phyloP scores from a whole-genome alignment of 2,329 filamentous ascomycete species.

The Diaporthe destruens region DNA sequence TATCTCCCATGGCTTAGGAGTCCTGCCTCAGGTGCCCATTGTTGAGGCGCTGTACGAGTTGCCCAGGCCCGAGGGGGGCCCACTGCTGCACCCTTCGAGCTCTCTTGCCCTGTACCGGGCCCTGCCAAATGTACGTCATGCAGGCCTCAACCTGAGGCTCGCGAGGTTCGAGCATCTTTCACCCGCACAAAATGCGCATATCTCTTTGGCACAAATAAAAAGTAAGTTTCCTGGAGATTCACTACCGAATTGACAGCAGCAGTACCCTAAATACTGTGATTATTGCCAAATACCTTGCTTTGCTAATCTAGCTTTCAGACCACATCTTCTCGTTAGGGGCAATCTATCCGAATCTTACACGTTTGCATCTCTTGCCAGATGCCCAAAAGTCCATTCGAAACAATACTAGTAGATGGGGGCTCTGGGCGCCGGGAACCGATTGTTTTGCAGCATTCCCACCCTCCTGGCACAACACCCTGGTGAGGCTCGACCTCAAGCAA shows the following conservation, averaged over 20 bases:
- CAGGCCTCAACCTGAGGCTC: neutral
- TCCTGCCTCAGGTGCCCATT: neutral
- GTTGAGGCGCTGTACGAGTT: neutral
- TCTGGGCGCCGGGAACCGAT: neutral
- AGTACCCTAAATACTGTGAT: neutral
- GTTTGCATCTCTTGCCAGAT: neutral
- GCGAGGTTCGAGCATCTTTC: neutral
- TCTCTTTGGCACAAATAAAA: neutral
- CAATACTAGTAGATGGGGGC: accelerated
- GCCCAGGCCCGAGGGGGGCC: neutral
- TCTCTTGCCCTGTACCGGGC: neutral
- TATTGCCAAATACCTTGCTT: too few species aligned
- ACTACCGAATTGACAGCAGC: neutral
- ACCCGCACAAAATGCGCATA: too few species aligned
- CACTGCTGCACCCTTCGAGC: neutral
- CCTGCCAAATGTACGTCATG: neutral
- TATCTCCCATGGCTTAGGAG: neutral
- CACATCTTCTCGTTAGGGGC: neutral
- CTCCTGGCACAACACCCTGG: neutral
- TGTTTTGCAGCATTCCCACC: neutral
- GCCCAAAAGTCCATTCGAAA: neutral
- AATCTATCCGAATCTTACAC: neutral
- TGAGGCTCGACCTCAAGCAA: neutral
- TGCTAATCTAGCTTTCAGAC: neutral
- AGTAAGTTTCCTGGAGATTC: neutral